phyloP scores from a whole-genome alignment of 2,329 filamentous ascomycete genomes.

The Colletotrichum karsti region DNA sequence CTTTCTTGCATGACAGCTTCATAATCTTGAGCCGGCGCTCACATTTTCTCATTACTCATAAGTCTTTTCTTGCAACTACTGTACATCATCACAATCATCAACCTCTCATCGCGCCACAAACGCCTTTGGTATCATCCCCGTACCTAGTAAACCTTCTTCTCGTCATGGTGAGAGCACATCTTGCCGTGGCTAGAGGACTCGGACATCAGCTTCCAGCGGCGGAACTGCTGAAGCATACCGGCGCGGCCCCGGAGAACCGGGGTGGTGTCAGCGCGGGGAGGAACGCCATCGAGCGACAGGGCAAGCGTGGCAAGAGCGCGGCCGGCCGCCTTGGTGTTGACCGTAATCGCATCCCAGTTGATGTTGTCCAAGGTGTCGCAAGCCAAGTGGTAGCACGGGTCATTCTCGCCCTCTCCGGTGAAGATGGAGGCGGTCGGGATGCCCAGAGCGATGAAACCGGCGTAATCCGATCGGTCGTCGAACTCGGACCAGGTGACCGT shows the following conservation, averaged over 20 bases:
- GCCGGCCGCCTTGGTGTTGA: conserved; percentile 56
- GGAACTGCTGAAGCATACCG: conserved; percentile 18
- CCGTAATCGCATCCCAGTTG: conserved; percentile 45
- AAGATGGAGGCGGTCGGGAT: conserved; percentile 50
- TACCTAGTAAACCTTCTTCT: conserved; percentile 15
- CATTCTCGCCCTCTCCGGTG: conserved; percentile 46
- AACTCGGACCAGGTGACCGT: conserved; percentile 42
- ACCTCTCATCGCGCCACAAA: not conserved
- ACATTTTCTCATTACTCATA: not conserved
- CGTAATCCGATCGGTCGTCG: conserved; percentile 47
- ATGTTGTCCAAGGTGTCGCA: conserved; percentile 51
- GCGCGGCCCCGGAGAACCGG: conserved; percentile 33
- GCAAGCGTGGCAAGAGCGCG: conserved; percentile 54
- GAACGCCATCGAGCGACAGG: conserved; percentile 44
- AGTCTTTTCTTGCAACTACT: not conserved
- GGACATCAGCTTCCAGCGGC: conserved; percentile 13
- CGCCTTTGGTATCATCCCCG: not conserved
- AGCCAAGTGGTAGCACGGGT: conserved; percentile 48
- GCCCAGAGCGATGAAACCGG: conserved; percentile 47
- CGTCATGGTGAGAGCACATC: conserved; percentile 26
- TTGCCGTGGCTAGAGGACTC: conserved; percentile 24
- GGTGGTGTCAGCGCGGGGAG: conserved; percentile 36
- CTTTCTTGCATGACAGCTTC: no score
- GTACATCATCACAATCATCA: not conserved
- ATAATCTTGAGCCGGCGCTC: not conserved